phyloP scores from a whole-genome alignment of 345 rosid species.

The Erodium maritimum region DNA sequence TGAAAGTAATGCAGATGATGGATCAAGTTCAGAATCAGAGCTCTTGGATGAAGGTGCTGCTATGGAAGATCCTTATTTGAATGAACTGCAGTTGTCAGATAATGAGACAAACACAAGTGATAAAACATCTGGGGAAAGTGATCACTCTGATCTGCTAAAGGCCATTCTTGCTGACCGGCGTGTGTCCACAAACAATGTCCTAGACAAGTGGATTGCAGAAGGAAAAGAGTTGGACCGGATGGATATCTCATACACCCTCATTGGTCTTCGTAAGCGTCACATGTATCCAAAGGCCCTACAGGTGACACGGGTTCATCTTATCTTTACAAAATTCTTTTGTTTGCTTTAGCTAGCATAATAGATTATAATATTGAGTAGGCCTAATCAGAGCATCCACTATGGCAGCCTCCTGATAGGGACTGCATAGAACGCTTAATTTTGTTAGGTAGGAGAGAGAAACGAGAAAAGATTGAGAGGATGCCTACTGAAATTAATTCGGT shows the following conservation, averaged over 20 bases:
- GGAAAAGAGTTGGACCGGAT: constrained; percentile 40
- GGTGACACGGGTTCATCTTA: constrained; percentile 24
- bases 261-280: constrained; percentile 49
- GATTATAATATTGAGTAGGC: too few relatives aligned
- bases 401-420: too few relatives aligned
- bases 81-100: constrained; percentile 27
- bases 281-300: constrained; percentile 72
- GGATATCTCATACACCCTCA: constrained; percentile 28
- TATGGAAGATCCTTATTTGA: constrained; percentile 19
- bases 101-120: constrained; percentile 12
- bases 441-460: too few relatives aligned
- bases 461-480: too few relatives aligned
- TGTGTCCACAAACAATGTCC: constrained; percentile 15
- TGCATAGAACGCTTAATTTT: too few relatives aligned
- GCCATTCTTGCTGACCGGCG: constrained; percentile 33
- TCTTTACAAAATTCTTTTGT: neutral
- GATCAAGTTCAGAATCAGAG: constrained; percentile 32
- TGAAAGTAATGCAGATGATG: constrained; percentile 21
- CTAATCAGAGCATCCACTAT: too few relatives aligned
- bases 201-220: constrained; percentile 51
- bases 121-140: constrained; percentile 11
- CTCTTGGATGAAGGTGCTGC: constrained; percentile 30
- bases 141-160: constrained; percentile 30
- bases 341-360: neutral
- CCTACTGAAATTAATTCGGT: too few relatives aligned